phyloP scores from a whole-genome alignment of 139 green algal genomes.

The Picocystis salinarum region DNA sequence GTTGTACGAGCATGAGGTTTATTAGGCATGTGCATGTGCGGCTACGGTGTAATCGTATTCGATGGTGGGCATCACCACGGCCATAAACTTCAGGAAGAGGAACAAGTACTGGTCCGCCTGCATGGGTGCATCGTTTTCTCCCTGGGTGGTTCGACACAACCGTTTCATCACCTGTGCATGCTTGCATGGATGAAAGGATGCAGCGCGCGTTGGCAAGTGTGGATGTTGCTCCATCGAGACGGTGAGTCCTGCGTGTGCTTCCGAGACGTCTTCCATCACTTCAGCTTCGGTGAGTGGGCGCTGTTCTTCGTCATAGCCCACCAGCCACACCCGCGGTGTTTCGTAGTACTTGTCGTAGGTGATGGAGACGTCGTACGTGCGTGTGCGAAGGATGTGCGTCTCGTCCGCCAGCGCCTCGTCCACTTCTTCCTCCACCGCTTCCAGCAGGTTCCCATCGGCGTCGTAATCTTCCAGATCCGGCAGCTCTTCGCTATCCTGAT shows the following conservation, averaged over 20 bases:
- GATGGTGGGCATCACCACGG: constrained; percentile 79
- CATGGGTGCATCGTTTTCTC: constrained; percentile 1
- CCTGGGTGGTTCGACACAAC: constrained; percentile 5
- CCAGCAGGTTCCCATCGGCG: neutral
- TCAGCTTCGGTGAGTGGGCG: constrained; percentile 12
- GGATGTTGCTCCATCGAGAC: constrained; percentile 31
- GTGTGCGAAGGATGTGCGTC: constrained; percentile 36
- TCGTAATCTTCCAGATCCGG: constrained; percentile 24
- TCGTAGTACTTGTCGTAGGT: constrained; percentile 82
- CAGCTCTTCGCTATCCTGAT: constrained; percentile 22
- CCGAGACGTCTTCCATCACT: constrained; percentile 25
- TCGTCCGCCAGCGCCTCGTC: constrained; percentile 6
- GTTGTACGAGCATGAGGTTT: too few species aligned
- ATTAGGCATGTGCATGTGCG: too few species aligned
- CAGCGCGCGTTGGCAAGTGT: constrained; percentile 14
- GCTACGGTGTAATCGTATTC: constrained; percentile 81
- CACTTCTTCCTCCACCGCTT: constrained; percentile 20
- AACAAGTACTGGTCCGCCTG: constrained; percentile 55
- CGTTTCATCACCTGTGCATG: constrained; percentile 24
- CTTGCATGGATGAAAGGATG: constrained; percentile 35
- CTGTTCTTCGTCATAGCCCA: constrained; percentile 28
- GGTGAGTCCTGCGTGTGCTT: constrained; percentile 28
- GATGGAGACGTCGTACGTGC: constrained; percentile 81
- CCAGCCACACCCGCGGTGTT: constrained; percentile 30
- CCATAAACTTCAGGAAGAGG: constrained; percentile 91